Conservation (phyloP, 441 rosid genomes). For the Hura crepitans region DNA sequence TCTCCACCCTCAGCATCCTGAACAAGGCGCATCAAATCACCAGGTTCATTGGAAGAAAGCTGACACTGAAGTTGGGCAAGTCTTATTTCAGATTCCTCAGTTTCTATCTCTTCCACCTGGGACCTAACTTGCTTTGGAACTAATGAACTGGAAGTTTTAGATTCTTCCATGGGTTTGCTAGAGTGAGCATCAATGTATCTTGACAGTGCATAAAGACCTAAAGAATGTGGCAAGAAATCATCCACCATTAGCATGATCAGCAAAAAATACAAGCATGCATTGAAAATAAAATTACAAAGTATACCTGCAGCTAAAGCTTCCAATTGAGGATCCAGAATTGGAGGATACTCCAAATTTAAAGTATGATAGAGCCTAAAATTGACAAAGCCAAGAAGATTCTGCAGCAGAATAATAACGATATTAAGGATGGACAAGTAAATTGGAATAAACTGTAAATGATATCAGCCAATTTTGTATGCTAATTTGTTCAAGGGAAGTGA, state of each 20-base stretch:
- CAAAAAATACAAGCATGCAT: neutral
- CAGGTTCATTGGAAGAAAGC: conserved; percentile 83
- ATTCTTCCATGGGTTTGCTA: conserved; percentile 36
- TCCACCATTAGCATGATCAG: neutral
- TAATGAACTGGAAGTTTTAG: conserved; percentile 40
- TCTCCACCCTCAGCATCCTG: conserved; percentile 49
- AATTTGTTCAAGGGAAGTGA: neutral
- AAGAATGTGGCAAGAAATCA: conserved; percentile 17
- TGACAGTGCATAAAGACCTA: conserved; percentile 85
- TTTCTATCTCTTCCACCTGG: conserved; percentile 30
- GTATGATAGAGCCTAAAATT: conserved; percentile 80
- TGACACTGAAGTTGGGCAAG: conserved; percentile 94
- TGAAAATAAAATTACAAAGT: conserved; percentile 12
- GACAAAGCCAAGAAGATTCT: conserved; percentile 80
- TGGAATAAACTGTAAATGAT: neutral
- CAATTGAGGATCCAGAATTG: conserved; percentile 76
- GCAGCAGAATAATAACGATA: conserved; percentile 34
- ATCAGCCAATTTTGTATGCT: neutral
- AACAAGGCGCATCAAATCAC: conserved; percentile 83
- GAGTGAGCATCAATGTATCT: conserved; percentile 63
- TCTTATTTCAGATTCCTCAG: conserved; percentile 64
- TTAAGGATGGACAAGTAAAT: neutral
- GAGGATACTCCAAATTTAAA: conserved; percentile 76
- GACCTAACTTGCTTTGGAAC: conserved; percentile 35
- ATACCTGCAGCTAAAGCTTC: conserved; percentile 91